These are phyloP conservation scores for Geoglossum cookeanum DNA, from an alignment of 2,329 filamentous ascomycete genomes.

Conservation along the genomic window DNA sequence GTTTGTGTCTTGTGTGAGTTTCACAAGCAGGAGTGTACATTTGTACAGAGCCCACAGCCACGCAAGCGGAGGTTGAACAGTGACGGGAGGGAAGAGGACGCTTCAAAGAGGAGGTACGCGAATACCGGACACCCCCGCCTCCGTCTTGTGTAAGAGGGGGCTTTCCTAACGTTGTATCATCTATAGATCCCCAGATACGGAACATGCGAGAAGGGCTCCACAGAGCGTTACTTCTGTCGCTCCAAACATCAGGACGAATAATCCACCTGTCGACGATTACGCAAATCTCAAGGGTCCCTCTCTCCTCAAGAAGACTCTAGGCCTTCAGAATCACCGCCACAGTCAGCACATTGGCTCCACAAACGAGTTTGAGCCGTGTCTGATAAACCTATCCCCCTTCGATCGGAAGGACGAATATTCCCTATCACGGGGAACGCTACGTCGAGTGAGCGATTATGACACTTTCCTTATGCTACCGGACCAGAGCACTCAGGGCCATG, in stretches of 20 bases:
- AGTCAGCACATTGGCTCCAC: constrained; percentile 72
- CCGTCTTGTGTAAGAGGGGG: not conserved
- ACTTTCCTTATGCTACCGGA: constrained; percentile 69
- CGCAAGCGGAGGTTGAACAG: constrained; percentile 63
- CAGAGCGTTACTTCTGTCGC: not conserved
- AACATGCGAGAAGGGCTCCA: not conserved
- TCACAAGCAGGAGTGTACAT: constrained; percentile 61
- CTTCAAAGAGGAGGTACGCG: constrained; percentile 51
- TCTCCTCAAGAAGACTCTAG: constrained; percentile 23
- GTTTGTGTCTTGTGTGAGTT: constrained; percentile 60
- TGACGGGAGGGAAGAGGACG: constrained; percentile 38
- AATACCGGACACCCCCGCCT: constrained; percentile 12
- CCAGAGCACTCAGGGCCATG: constrained; percentile 48
- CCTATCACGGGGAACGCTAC: constrained; percentile 34
- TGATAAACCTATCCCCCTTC: constrained; percentile 64
- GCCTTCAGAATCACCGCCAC: constrained; percentile 58
- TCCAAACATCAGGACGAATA: not conserved
- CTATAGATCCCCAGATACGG: constrained; percentile 6
- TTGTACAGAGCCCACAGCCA: constrained; percentile 55
- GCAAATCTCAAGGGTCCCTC: constrained; percentile 4
- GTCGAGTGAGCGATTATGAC: constrained; percentile 58
- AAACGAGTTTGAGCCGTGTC: constrained; percentile 65
- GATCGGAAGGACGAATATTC: constrained; percentile 67
- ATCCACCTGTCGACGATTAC: constrained; percentile 1
- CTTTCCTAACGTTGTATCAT: constrained; percentile 11